These are phyloP conservation scores for Gonium pectorale DNA, from an alignment of 139 green algal genomes.

Conservation along the genomic window DNA sequence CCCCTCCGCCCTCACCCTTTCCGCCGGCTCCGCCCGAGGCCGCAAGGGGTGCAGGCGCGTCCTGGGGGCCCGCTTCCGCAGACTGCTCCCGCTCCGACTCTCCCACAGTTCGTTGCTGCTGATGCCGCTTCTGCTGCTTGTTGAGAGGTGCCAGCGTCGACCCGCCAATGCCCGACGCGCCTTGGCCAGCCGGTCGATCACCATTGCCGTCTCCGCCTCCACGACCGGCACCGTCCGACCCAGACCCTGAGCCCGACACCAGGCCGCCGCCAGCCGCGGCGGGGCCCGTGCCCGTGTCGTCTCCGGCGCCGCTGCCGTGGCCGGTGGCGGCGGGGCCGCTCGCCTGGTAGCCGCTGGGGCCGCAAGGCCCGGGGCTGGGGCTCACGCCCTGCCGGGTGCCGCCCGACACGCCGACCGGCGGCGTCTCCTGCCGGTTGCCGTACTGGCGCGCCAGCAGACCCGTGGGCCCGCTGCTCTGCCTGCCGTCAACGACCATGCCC, in stretches of 20 bases:
- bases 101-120: not conserved
- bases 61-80: no score
- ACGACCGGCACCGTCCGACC: not conserved
- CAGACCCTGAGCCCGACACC: conserved; percentile 13
- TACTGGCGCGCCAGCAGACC: not conserved
- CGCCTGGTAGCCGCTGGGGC: not conserved
- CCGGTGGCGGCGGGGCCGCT: not conserved
- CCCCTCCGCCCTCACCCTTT: no score
- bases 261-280: not conserved
- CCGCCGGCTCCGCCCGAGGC: no score
- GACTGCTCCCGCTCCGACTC: no score
- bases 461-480: conserved; percentile 22
- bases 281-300: conserved; percentile 1
- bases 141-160: no score
- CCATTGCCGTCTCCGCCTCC: not conserved
- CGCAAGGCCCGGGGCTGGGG: not conserved
- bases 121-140: no score
- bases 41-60: no score
- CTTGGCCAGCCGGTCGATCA: not conserved
- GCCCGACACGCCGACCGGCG: not conserved
- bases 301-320: conserved; percentile 13
- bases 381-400: not conserved
- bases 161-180: not conserved
- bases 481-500: not conserved
- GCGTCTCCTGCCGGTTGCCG: conserved; percentile 29